A percentile compares a stretch with the other conserved stretches of the same genome.
phyloP scores from a whole-genome alignment of 2,329 filamentous ascomycete species.

The Verticillium tricorpus region DNA sequence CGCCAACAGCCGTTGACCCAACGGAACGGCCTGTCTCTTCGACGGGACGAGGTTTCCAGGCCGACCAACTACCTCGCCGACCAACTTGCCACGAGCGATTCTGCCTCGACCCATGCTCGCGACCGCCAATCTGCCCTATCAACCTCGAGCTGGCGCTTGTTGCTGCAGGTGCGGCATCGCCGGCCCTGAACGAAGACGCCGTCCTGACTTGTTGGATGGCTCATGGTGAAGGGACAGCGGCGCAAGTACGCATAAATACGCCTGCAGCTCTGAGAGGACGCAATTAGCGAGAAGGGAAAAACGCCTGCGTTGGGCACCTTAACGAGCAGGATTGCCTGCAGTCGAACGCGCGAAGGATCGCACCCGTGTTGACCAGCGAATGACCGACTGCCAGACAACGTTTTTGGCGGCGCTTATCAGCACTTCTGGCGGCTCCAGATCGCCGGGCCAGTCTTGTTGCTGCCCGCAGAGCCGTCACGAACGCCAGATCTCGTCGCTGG shows the following conservation, averaged over 20 bases:
- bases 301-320: neutral
- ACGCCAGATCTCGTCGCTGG: neutral
- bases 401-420: neutral
- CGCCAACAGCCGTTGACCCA: neutral
- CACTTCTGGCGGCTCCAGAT: neutral
- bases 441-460: neutral
- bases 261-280: neutral
- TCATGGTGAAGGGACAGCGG: neutral
- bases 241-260: neutral
- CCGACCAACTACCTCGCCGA: neutral
- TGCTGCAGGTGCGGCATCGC: neutral
- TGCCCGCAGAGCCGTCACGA: neutral
- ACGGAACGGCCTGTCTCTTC: neutral
- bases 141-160: neutral
- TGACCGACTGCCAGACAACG: neutral
- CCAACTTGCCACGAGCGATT: neutral
- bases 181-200: neutral
- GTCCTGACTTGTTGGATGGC: neutral
- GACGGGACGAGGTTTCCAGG: neutral
- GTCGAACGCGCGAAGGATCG: neutral
- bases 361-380: neutral
- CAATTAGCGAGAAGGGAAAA: neutral
- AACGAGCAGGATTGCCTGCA: neutral
- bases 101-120: neutral
- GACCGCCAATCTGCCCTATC: neutral